Base-by-base conservation (phyloP, 345 rosid species). In the Heritiera littoralis region DNA sequence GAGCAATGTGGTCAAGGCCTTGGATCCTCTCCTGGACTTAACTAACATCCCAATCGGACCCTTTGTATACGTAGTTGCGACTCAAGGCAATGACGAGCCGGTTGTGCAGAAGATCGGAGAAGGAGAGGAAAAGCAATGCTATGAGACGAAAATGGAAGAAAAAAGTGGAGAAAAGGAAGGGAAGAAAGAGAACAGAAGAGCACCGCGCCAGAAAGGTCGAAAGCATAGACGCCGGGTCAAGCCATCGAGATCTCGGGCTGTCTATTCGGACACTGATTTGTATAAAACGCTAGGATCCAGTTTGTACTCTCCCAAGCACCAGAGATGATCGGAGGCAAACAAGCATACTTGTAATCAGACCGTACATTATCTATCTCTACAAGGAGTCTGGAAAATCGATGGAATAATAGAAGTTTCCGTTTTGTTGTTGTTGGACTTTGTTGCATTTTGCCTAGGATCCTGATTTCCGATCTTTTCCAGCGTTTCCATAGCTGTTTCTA, bases 231-330 rank as follows among this genome's bases (percentile, higher is more conserved):
- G 83, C 61, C 81, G 81, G 78, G 52, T 71, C 30, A 90, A 84
- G 82, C 55, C 84, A 74, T 74, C 66, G 52, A 89, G 79, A 87
- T 88, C 91, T 76, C 88, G 94, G 3, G 90, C 88, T 9, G 91
- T 89, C 67, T 82, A 88, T 86, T 89, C 97, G 14, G 98, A 95
- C 83, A 90, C 97, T 7, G 78, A 86, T 77, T 77, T 95, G 84
- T 93, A 93, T 67, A 85, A 77, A 71, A 86, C 87, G 65, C 87
- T 89, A 80, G 92, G 94, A 76, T 86, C 88, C n/a, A 84, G 88
- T 79, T 79, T 92, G 79, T 92, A 90, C 80, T 77, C 83, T 72
- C 82, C 86, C 6, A 83, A 66, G 11, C 60, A 78, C 77, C 81
- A 79, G 74, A 65, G 61, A 45, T 41, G 35, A 58, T 56, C 49